Conservation (phyloP, 2,329 filamentous ascomycete species). For the Fusarium tanahbumbuense region DNA sequence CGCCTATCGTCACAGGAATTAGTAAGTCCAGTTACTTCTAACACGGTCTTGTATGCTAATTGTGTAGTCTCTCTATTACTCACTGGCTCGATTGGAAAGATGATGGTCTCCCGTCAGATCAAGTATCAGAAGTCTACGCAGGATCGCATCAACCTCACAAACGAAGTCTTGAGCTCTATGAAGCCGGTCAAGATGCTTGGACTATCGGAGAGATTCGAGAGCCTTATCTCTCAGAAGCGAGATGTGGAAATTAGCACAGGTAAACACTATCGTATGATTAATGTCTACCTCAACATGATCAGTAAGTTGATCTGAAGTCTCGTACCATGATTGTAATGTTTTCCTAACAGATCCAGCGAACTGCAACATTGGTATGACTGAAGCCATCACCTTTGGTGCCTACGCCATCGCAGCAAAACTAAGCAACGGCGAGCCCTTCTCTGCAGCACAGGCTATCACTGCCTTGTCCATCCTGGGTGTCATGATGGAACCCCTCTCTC, state of each 20-base stretch:
- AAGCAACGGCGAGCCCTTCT: slow-evolving; percentile 42
- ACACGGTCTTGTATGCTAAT: not conserved
- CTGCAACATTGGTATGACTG: slow-evolving; percentile 43
- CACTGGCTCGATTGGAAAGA: slow-evolving; percentile 40
- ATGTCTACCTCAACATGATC: slow-evolving; percentile 46
- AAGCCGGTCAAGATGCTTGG: slow-evolving; percentile 53
- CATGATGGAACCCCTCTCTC: slow-evolving; percentile 45
- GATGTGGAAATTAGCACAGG: slow-evolving; percentile 43
- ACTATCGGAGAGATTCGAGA: slow-evolving; percentile 43
- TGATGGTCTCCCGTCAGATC: slow-evolving; percentile 47
- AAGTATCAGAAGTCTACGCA: slow-evolving; percentile 50
- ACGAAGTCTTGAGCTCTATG: slow-evolving; percentile 48
- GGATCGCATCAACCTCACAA: slow-evolving; percentile 50
- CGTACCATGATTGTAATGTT: not conserved
- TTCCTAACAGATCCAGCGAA: slow-evolving; percentile 34
- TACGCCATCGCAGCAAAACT: slow-evolving; percentile 48
- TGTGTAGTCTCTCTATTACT: slow-evolving; percentile 39
- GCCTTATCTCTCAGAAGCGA: slow-evolving; percentile 43
- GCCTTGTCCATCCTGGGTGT: slow-evolving; percentile 48
- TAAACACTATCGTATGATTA: slow-evolving; percentile 44
- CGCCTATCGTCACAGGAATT: slow-evolving; percentile 48
- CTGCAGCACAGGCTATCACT: slow-evolving; percentile 48
- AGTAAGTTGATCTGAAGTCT: slow-evolving; percentile 28
- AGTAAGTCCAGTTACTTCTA: slow-evolving; percentile 33
- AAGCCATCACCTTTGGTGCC: slow-evolving; percentile 48